phyloP scores from a whole-genome alignment of 345 rosid genomes.

The Moricandia arvensis region DNA sequence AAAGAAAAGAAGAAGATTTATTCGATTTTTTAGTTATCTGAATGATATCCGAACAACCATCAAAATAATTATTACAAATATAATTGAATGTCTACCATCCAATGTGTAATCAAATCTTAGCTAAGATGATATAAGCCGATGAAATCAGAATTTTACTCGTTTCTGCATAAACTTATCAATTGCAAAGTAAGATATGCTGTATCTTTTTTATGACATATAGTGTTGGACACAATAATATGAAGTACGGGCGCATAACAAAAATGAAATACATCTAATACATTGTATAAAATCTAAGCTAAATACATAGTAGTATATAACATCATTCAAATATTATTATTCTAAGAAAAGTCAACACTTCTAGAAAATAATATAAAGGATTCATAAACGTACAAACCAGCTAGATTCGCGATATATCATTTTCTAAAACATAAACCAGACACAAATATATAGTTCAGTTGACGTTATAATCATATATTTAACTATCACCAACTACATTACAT shows the following conservation, averaged over 20 bases:
- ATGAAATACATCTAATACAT: neutral
- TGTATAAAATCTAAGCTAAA: neutral
- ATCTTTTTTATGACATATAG: neutral
- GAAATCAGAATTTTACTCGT: constrained; percentile 21
- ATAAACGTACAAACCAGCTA: neutral
- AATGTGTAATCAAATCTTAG: constrained; percentile 25
- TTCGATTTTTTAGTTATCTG: neutral
- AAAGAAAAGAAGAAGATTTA: neutral
- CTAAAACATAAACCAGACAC: neutral
- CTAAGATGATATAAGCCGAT: constrained; percentile 17
- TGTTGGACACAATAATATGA: constrained; percentile 5
- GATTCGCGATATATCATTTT: neutral
- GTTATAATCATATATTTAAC: neutral
- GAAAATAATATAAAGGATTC: neutral
- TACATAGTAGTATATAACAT: neutral
- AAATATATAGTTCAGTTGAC: neutral
- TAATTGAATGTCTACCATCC: neutral
- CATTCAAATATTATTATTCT: neutral
- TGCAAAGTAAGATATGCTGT: constrained; percentile 13
- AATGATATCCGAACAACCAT: neutral
- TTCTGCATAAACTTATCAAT: constrained; percentile 22
- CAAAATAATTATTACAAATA: neutral
- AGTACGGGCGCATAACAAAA: neutral
- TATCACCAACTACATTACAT: neutral
- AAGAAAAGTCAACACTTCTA: neutral